Base-by-base conservation (phyloP, 192 early-diverging fungal genomes). In the Chytriomyces hyalinus region DNA sequence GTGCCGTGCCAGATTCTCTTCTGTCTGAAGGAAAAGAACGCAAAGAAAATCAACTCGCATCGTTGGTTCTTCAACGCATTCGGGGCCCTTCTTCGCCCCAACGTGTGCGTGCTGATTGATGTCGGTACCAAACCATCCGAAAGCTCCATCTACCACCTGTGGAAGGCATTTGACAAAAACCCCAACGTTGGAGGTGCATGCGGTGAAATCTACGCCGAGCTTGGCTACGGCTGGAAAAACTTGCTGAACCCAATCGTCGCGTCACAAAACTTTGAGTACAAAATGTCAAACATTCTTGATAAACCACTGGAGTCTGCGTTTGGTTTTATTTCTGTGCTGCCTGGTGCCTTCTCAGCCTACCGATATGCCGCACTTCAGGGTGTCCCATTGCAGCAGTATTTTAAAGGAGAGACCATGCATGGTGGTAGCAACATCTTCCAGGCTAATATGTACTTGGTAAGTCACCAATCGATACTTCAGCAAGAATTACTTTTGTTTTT, bases 21-120 rank as follows among this genome's bases (percentile, higher is more conserved):
- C 83, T 95, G 93, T 79, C 86, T 97, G 66, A 97, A 97, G 86
- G 93, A 95, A 74, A 89, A 95, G 83, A 97, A 97, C 85, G 91
- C 91, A 62, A 97, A 97, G 67, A 90, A 89, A 87, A 91, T 97
- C 86, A 97, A 97, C 88, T 95, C 93, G 28, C 96, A 97, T 77
- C 89, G 96, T 68, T 97, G 96, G 96, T 97, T 97, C 89, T 97
- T 97, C 85, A 95, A 94, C 80, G 95, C 95, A 24, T 95, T 97
- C 80, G 90, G 94, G 3, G 86, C 90, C 13, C 83, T 94, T 44
- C 80, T 97, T 75, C 86, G 91, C 49, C 96, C 96, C 63, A 91
- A 94, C 53, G 91, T 97, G 26, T 97, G 95, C 76, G 53, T 77
- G 49, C 85, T 98, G 11, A 86, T 98, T 22, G 96, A 98, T 81